These are phyloP conservation scores for Neopestalotiopsis sp. DNA, from an alignment of 2,329 filamentous ascomycete genomes.

Conservation along the genomic window DNA sequence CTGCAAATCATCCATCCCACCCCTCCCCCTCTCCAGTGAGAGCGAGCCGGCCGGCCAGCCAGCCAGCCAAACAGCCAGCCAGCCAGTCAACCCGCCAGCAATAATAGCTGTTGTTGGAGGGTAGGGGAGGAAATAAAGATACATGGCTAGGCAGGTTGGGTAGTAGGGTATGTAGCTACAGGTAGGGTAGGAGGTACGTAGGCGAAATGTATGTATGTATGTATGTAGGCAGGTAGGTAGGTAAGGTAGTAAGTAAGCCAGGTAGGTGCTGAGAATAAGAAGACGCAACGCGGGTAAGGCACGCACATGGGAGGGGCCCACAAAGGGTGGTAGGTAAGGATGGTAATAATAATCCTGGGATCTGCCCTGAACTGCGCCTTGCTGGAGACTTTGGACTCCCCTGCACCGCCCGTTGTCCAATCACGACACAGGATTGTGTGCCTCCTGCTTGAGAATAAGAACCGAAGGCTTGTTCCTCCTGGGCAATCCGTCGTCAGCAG, in stretches of 20 bases:
- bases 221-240: too few species aligned
- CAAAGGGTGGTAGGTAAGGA: conserved; percentile 13
- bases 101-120: background rate
- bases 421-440: conserved; percentile 3
- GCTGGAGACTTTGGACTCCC: conserved; percentile 5
- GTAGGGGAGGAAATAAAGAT: too few species aligned
- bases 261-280: too few species aligned
- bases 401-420: background rate
- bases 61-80: background rate
- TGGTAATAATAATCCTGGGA: conserved; percentile 9
- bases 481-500: background rate
- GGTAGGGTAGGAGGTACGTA: too few species aligned
- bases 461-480: conserved; percentile 12
- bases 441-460: conserved; percentile 3
- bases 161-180: too few species aligned
- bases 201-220: too few species aligned
- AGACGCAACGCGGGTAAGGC: conserved; percentile 12
- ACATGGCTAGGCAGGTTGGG: too few species aligned
- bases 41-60: too few species aligned
- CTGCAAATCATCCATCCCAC: conserved; percentile 13
- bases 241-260: too few species aligned
- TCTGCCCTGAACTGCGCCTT: conserved; percentile 17
- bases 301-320: conserved; percentile 9
- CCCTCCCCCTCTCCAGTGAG: background rate
- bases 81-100: background rate